Percentiles rank a stretch among this genome's conserved stretches.
phyloP scores from a whole-genome alignment of 2,329 filamentous ascomycete species.

The Colletotrichum destructivum region DNA sequence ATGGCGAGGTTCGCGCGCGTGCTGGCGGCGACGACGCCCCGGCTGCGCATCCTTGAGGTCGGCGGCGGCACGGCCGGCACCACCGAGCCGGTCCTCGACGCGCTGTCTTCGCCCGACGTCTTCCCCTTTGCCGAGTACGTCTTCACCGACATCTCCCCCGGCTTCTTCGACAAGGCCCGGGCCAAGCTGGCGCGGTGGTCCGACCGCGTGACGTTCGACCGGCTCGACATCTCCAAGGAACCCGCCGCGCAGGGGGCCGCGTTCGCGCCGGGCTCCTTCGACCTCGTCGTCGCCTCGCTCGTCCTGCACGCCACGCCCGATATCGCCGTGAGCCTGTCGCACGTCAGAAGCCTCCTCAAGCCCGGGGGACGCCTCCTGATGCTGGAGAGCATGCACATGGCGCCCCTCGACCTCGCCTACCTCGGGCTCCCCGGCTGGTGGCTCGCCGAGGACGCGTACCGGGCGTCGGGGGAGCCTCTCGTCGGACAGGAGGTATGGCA shows the following conservation, averaged over 20 bases:
- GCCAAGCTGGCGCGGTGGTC: constrained; percentile 45
- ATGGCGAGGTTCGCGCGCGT: constrained; percentile 24
- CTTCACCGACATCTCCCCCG: constrained; percentile 50
- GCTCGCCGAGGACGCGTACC: constrained; percentile 50
- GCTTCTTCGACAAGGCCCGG: constrained; percentile 47
- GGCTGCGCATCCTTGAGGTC: constrained; percentile 49
- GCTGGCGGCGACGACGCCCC: constrained; percentile 20
- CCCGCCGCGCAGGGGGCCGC: constrained; percentile 46
- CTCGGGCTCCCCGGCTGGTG: constrained; percentile 53
- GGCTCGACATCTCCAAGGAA: constrained; percentile 52
- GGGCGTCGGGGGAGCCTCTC: constrained; percentile 47
- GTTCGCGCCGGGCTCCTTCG: constrained; percentile 46
- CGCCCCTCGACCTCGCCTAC: constrained; percentile 46
- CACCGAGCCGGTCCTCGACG: constrained; percentile 53
- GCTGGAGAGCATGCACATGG: constrained; percentile 2
- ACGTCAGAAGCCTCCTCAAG: constrained; percentile 48
- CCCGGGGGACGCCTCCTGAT: constrained; percentile 49
- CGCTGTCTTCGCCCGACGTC: neutral
- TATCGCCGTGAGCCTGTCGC: constrained; percentile 44
- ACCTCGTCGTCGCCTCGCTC: constrained; percentile 49
- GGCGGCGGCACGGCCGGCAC: constrained; percentile 61
- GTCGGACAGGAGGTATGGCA: constrained; percentile 47
- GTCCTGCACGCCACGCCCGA: constrained; percentile 49
- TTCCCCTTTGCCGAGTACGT: constrained; percentile 45
- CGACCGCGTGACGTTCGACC: constrained; percentile 42